Evolutionary conservation across 805 yeast species (phyloP).

Genomic region (Yarrowia keelungensis): DNA sequence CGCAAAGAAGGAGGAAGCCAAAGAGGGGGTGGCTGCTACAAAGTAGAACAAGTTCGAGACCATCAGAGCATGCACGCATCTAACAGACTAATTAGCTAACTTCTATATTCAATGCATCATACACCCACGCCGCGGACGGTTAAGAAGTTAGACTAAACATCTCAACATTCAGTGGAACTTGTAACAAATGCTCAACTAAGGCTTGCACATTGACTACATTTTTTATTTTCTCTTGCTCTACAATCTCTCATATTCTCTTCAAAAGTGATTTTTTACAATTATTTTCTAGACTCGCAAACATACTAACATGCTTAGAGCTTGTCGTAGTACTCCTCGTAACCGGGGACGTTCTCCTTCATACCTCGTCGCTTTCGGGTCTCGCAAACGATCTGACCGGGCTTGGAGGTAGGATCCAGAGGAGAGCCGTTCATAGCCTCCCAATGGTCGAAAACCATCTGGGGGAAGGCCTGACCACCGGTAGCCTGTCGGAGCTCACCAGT

Average conservation of each 20-base stretch:
- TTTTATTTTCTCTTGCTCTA: background rate
- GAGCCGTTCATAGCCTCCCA: conserved; percentile 93
- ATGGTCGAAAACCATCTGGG: conserved; percentile 99
- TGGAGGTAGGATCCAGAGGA: conserved; percentile 83
- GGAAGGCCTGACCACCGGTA: conserved; percentile 99
- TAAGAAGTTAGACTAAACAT: too few relatives aligned
- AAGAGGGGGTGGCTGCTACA: background rate
- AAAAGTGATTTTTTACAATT: conserved; percentile 32
- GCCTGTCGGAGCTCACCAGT: conserved; percentile 99
- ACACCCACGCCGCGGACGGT: too few relatives aligned
- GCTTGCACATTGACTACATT: background rate
- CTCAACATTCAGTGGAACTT: too few relatives aligned
- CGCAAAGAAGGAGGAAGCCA: background rate
- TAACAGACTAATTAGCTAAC: background rate
- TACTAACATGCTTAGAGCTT: conserved; percentile 51
- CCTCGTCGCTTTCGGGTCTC: conserved; percentile 94
- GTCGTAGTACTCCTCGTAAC: conserved; percentile 96
- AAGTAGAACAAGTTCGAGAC: too few relatives aligned
- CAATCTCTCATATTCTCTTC: background rate
- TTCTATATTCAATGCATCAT: background rate
- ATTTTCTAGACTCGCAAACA: conserved; percentile 34
- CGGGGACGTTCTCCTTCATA: conserved; percentile 96
- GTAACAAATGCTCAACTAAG: too few relatives aligned
- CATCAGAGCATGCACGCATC: too few relatives aligned
- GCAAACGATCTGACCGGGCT: conserved; percentile 69